phyloP scores from a whole-genome alignment of 257 asterid genomes.

The Petunia axillaris region DNA sequence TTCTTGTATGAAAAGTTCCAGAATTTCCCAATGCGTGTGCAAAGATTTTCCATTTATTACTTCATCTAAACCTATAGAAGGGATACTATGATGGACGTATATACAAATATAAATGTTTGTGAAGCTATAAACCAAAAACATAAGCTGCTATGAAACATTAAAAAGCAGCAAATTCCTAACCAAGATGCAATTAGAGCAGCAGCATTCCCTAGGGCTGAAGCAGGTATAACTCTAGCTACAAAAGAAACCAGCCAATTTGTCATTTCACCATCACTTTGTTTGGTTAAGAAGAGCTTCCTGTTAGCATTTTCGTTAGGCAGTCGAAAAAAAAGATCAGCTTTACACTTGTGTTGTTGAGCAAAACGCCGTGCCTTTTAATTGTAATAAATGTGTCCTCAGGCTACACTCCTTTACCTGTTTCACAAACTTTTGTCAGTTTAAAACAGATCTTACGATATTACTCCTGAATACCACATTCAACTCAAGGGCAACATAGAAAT shows the following conservation, averaged over 20 bases:
- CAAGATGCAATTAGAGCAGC: conserved; percentile 31
- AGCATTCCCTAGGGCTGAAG: conserved; percentile 31
- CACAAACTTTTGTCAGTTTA: conserved; percentile 33
- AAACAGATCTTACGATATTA: neutral
- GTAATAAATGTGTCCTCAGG: conserved; percentile 62
- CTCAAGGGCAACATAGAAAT: conserved; percentile 3
- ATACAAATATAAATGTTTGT: neutral
- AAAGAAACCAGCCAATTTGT: conserved; percentile 18
- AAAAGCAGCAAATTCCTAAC: conserved; percentile 34
- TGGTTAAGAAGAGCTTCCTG: conserved; percentile 32
- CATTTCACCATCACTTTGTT: conserved; percentile 22
- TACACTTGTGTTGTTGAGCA: conserved; percentile 42
- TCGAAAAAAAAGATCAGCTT: conserved; percentile 34
- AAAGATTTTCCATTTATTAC: conserved; percentile 19
- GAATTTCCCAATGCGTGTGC: neutral
- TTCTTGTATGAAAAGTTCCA: neutral
- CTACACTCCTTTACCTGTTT: conserved; percentile 66
- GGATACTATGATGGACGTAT: neutral
- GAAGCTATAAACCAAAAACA: conserved; percentile 14
- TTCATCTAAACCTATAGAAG: neutral
- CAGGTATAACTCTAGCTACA: conserved; percentile 24
- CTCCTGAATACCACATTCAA: neutral
- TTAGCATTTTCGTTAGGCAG: conserved; percentile 44
- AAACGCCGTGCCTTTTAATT: conserved; percentile 38
- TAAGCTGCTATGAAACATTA: conserved; percentile 22